Conservation (phyloP, 441 rosid genomes). For the Dalechampia spathulata region DNA sequence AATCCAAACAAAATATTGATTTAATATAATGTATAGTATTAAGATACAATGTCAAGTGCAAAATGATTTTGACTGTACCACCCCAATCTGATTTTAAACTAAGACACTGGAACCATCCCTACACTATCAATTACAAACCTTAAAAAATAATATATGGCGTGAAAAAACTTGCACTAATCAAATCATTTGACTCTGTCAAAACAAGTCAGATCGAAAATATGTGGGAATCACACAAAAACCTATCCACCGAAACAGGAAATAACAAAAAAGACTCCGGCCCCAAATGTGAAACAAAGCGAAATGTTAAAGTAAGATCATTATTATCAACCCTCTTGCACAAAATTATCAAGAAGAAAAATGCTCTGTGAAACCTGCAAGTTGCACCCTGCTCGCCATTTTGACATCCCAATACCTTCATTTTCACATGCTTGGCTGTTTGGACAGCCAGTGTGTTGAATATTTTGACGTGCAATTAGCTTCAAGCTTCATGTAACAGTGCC, state of each 20-base stretch:
- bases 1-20: neutral
- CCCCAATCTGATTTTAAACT: slow-evolving; percentile 4
- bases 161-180: slow-evolving; percentile 1
- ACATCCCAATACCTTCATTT: slow-evolving; percentile 5
- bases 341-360: slow-evolving; percentile 1
- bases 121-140: slow-evolving; percentile 14
- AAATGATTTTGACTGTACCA: slow-evolving; percentile 1
- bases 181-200: slow-evolving; percentile 3
- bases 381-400: slow-evolving; percentile 19
- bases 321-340: slow-evolving; percentile 1
- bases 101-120: slow-evolving; percentile 6
- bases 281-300: slow-evolving; percentile 7
- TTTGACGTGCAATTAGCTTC: slow-evolving; percentile 16
- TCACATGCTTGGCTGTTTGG: slow-evolving; percentile 2
- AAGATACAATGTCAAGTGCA: too few relatives aligned
- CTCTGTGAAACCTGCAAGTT: slow-evolving; percentile 19
- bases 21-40: too few relatives aligned
- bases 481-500: slow-evolving; percentile 20
- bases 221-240: slow-evolving; percentile 16
- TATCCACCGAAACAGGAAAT: slow-evolving; percentile 14
- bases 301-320: slow-evolving; percentile 4
- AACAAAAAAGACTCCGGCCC: slow-evolving; percentile 3
- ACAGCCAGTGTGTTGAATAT: slow-evolving; percentile 7
- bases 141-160: neutral
- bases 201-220: slow-evolving; percentile 18